Conservation (phyloP, 1,139 yeast species). For the Debaryomyces nepalensis region DNA sequence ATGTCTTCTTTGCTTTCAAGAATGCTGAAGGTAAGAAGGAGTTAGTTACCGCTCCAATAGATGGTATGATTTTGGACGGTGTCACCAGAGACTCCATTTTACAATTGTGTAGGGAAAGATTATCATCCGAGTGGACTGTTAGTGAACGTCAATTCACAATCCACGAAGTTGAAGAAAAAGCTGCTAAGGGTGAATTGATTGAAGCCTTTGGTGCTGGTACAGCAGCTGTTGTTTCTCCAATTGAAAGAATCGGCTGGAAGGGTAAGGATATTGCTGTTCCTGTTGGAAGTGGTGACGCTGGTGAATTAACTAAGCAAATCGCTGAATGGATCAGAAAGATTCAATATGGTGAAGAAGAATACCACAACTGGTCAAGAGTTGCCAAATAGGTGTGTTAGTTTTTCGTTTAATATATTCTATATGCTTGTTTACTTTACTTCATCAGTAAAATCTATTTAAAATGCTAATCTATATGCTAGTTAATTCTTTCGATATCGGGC, state of each 20-base stretch:
- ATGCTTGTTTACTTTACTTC: conserved; percentile 3
- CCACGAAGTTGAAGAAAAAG: conserved; percentile 75
- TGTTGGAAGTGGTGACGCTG: conserved; percentile 77
- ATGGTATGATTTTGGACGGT: conserved; percentile 96
- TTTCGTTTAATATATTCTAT: conserved; percentile 4
- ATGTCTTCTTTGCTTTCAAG: conserved; percentile 83
- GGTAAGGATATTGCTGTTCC: conserved; percentile 78
- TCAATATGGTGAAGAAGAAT: conserved; percentile 83
- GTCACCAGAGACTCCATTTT: conserved; percentile 92
- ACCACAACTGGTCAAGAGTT: conserved; percentile 63
- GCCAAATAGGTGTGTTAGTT: conserved; percentile 27
- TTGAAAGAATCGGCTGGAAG: conserved; percentile 80
- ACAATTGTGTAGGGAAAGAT: conserved; percentile 71
- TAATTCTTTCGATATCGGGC: conserved; percentile 48
- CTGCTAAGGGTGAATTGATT: conserved; percentile 77
- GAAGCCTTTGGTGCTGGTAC: conserved; percentile 99
- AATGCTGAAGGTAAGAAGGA: conserved; percentile 82
- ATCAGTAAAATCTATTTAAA: conserved; percentile 7
- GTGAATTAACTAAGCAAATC: conserved; percentile 75
- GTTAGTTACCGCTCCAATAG: conserved; percentile 93
- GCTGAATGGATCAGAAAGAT: conserved; percentile 85
- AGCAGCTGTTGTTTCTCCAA: conserved; percentile 95
- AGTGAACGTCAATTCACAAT: conserved; percentile 85
- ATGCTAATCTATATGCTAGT: conserved; percentile 13
- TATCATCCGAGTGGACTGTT: conserved; percentile 78